These are phyloP conservation scores for Cryptosporidium muris DNA, from an alignment of 169 alveolate species.

Conservation along the genomic window DNA sequence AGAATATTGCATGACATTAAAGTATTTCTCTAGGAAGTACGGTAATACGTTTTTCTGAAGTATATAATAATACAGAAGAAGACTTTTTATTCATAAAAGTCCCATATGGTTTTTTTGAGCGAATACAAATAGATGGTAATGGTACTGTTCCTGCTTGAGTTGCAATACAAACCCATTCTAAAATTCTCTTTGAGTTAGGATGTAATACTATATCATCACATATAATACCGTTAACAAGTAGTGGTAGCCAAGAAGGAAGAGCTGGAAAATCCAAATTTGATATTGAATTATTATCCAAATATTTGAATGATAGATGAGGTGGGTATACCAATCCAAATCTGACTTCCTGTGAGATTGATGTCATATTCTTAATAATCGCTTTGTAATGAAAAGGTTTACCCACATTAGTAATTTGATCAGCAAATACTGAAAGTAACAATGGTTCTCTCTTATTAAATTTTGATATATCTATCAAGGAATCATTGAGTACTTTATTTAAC, in stretches of 20 bases:
- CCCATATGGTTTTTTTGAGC: constrained; percentile 36
- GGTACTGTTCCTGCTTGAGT: constrained; percentile 67
- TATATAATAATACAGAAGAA: constrained; percentile 8
- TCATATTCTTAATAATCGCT: constrained; percentile 36
- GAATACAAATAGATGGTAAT: constrained; percentile 34
- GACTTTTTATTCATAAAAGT: constrained; percentile 6
- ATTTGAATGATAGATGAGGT: constrained; percentile 7
- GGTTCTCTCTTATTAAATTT: constrained; percentile 9
- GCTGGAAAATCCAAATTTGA: not conserved
- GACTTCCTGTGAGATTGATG: constrained; percentile 21
- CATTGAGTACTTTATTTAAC: not conserved
- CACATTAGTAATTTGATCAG: not conserved
- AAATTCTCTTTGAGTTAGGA: constrained; percentile 20
- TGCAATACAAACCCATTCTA: constrained; percentile 37
- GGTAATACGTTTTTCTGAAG: constrained; percentile 54
- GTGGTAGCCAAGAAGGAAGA: constrained; percentile 52
- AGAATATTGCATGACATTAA: not conserved
- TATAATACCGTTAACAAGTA: constrained; percentile 46
- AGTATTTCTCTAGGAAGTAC: constrained; percentile 21
- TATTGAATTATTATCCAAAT: not conserved
- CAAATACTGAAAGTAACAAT: constrained; percentile 14
- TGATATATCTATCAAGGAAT: constrained; percentile 3
- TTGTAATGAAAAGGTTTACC: constrained; percentile 33
- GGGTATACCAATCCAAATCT: constrained; percentile 36
- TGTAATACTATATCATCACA: constrained; percentile 1